Conservation (phyloP, 345 rosid genomes). For the thale cress (Arabidopsis thaliana) region DNA sequence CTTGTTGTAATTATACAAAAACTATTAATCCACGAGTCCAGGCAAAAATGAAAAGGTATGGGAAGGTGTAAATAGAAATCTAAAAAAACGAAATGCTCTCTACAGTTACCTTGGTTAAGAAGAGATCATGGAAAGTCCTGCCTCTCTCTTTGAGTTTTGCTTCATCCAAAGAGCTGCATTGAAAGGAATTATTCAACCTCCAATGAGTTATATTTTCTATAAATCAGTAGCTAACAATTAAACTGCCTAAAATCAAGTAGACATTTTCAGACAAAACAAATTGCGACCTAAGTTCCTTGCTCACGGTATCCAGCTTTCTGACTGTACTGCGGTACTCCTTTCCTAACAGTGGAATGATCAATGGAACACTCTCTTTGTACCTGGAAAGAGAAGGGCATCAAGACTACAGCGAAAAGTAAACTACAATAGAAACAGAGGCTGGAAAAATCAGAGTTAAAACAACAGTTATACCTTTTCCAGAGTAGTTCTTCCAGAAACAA, state of each 20-base stretch:
- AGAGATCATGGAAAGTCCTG: conserved; percentile 83
- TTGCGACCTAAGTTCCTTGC: conserved; percentile 81
- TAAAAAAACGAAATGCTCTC: background rate
- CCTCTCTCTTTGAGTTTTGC: conserved; percentile 91
- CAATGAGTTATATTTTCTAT: background rate
- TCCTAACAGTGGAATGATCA: conserved; percentile 88
- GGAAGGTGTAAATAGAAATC: background rate
- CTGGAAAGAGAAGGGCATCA: conserved; percentile 49
- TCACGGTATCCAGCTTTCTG: conserved; percentile 71
- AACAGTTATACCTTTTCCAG: conserved; percentile 66
- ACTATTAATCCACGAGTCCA: conserved; percentile 1
- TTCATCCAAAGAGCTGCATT: conserved; percentile 83
- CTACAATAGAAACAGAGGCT: conserved; percentile 1
- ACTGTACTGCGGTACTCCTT: conserved; percentile 75
- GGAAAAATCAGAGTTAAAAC: background rate
- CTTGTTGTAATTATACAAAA: background rate
- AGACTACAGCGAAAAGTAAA: conserved; percentile 16
- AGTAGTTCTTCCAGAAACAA: conserved; percentile 82
- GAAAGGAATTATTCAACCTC: conserved; percentile 10
- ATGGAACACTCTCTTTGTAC: conserved; percentile 91
- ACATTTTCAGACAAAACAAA: conserved; percentile 21
- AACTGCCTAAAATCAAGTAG: conserved; percentile 17
- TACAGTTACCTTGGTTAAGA: conserved; percentile 75
- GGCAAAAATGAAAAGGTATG: background rate
- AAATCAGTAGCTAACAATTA: conserved; percentile 4